Percentiles rank a stretch among this genome's conserved stretches.
Conservation (phyloP, 192 early-diverging fungal species). For the Mortierella hygrophila region DNA sequence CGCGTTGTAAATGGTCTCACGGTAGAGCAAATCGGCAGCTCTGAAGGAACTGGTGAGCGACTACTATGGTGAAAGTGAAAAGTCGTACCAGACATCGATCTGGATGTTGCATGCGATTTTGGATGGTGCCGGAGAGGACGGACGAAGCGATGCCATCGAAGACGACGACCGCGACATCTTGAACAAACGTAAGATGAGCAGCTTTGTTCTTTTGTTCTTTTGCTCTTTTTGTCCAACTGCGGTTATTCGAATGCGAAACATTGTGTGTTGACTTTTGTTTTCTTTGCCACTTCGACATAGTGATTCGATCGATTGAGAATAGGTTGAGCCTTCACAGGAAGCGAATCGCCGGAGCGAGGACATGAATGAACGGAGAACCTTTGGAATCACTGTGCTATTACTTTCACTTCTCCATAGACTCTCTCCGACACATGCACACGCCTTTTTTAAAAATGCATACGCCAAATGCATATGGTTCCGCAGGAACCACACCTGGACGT, state of each 20-base stretch:
- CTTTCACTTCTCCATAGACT: background rate
- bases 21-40: slow-evolving; percentile 70
- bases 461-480: background rate
- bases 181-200: slow-evolving; percentile 61
- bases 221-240: background rate
- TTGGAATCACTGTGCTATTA: background rate
- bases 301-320: slow-evolving; percentile 46
- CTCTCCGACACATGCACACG: no score
- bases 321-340: slow-evolving; percentile 26
- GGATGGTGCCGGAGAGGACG: slow-evolving; percentile 57
- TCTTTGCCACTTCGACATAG: slow-evolving; percentile 4
- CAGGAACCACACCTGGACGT: background rate
- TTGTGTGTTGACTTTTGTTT: background rate
- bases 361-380: slow-evolving; percentile 1
- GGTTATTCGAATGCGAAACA: background rate
- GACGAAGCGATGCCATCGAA: slow-evolving; percentile 61
- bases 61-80: slow-evolving; percentile 75
- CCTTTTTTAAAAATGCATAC: background rate
- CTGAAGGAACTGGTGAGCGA: slow-evolving; percentile 75
- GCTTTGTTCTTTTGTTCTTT: background rate
- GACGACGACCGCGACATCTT: slow-evolving; percentile 67
- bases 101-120: slow-evolving; percentile 82
- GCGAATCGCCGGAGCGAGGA: slow-evolving; percentile 26
- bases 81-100: slow-evolving; percentile 80
- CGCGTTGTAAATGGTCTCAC: background rate